Evolutionary conservation across 768 basidiomycete species (phyloP).

Genomic region (Strobilomyces echinocephalus): DNA sequence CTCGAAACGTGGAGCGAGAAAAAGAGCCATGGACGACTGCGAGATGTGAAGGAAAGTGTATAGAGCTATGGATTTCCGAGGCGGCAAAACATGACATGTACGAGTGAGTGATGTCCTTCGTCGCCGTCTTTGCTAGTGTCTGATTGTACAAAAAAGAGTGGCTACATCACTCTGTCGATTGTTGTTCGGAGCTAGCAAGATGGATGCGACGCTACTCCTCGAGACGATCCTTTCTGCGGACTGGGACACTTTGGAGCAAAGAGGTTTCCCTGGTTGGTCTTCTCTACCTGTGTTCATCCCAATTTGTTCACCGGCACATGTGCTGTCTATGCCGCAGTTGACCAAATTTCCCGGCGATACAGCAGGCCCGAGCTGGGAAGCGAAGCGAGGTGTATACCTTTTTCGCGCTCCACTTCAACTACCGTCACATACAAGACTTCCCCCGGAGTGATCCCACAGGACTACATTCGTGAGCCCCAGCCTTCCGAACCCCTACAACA

Average conservation of each 20-base stretch:
- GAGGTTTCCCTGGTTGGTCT: constrained; percentile 73
- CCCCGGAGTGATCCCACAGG: no score
- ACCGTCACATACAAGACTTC: no score
- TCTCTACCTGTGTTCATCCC: neutral
- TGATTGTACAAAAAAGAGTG: constrained; percentile 44
- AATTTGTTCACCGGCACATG: neutral
- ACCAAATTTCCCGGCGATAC: constrained; percentile 63
- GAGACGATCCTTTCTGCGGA: constrained; percentile 89
- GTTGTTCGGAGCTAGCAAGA: constrained; percentile 67
- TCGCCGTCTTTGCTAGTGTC: neutral
- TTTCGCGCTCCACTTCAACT: no score
- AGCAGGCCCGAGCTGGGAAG: no score
- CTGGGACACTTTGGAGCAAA: constrained; percentile 62
- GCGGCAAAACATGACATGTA: constrained; percentile 76
- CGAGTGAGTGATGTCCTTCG: constrained; percentile 53
- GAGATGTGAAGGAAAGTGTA: constrained; percentile 40
- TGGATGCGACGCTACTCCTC: constrained; percentile 79
- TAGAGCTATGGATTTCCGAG: constrained; percentile 67
- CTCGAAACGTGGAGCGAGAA: constrained; percentile 43
- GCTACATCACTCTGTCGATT: constrained; percentile 73
- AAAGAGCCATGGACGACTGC: constrained; percentile 69
- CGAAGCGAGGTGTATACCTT: no score
- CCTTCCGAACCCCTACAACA: no score
- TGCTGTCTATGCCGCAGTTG: constrained; percentile 44
- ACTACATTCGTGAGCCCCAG: no score